phyloP scores from a whole-genome alignment of 345 rosid genomes.

The Brassica juncea region DNA sequence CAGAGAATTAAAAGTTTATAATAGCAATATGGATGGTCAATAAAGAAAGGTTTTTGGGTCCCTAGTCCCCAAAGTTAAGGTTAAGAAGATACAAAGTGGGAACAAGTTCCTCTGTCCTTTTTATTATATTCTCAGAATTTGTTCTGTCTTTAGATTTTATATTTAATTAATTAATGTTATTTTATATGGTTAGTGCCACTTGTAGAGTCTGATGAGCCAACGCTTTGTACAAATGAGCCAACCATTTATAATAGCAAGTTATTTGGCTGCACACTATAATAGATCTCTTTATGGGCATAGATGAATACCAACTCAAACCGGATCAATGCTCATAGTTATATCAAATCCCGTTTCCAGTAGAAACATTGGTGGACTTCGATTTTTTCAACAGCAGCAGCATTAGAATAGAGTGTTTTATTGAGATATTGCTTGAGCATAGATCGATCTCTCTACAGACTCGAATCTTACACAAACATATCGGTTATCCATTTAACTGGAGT shows the following conservation, averaged over 20 bases:
- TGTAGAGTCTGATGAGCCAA: constrained; percentile 25
- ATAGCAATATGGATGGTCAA: constrained; percentile 34
- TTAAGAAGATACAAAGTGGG: constrained; percentile 23
- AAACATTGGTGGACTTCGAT: too few species aligned
- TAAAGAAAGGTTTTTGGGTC: constrained; percentile 29
- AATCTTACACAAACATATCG: neutral
- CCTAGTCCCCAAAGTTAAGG: constrained; percentile 34
- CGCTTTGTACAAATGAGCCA: constrained; percentile 15
- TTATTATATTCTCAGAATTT: constrained; percentile 11
- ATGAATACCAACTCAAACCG: too few species aligned
- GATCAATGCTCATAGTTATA: too few species aligned
- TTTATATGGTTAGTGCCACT: constrained; percentile 17
- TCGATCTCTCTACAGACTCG: neutral
- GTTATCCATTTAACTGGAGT: neutral
- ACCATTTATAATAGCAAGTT: too few species aligned
- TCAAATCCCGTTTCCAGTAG: too few species aligned
- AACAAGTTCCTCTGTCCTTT: constrained; percentile 25
- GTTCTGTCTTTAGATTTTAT: constrained; percentile 10
- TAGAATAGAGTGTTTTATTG: neutral
- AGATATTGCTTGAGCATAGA: neutral
- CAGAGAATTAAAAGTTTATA: neutral
- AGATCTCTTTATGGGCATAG: too few species aligned
- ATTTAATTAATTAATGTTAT: neutral
- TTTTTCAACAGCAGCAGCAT: too few species aligned
- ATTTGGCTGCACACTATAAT: neutral